A percentile compares a stretch with the other conserved stretches of the same genome.
phyloP scores from a whole-genome alignment of 805 yeast genomes.

The Kodamaea neixiangensis region DNA sequence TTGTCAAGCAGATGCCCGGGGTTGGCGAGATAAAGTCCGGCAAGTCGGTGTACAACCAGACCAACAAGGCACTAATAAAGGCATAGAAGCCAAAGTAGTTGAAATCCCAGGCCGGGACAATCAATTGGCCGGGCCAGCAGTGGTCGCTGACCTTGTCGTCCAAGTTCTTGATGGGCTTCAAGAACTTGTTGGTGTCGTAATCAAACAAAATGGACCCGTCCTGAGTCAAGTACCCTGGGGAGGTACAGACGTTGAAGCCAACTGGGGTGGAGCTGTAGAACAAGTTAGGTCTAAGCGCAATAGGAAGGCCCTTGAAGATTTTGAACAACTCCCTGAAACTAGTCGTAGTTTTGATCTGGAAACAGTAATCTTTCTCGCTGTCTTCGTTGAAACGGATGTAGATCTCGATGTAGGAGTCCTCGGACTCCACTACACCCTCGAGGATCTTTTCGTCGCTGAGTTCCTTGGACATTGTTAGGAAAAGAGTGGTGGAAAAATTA shows the following conservation, averaged over 20 bases:
- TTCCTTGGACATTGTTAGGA: neutral
- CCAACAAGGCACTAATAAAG: constrained; percentile 42
- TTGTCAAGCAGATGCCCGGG: constrained; percentile 83
- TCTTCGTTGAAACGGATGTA: constrained; percentile 86
- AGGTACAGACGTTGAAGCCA: constrained; percentile 60
- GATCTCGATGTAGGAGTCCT: constrained; percentile 41
- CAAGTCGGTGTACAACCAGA: constrained; percentile 91
- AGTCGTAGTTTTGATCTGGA: constrained; percentile 62
- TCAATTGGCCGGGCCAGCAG: constrained; percentile 88
- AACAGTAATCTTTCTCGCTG: constrained; percentile 85
- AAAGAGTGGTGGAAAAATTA: neutral
- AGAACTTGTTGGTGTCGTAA: constrained; percentile 54
- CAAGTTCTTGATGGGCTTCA: constrained; percentile 45
- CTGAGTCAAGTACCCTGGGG: constrained; percentile 81
- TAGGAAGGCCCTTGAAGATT: constrained; percentile 67
- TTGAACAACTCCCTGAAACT: constrained; percentile 59
- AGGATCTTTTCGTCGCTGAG: constrained; percentile 22
- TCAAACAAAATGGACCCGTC: constrained; percentile 79
- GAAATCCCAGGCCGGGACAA: constrained; percentile 70
- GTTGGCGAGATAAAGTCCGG: constrained; percentile 91
- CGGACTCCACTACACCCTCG: constrained; percentile 25
- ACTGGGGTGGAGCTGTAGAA: constrained; percentile 67
- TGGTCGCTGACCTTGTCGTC: constrained; percentile 56
- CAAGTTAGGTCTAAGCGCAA: constrained; percentile 76
- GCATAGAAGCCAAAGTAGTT: constrained; percentile 45